These are phyloP conservation scores for Kodamaea ohmeri DNA, from an alignment of 1,139 yeast species.

Conservation along the genomic window DNA sequence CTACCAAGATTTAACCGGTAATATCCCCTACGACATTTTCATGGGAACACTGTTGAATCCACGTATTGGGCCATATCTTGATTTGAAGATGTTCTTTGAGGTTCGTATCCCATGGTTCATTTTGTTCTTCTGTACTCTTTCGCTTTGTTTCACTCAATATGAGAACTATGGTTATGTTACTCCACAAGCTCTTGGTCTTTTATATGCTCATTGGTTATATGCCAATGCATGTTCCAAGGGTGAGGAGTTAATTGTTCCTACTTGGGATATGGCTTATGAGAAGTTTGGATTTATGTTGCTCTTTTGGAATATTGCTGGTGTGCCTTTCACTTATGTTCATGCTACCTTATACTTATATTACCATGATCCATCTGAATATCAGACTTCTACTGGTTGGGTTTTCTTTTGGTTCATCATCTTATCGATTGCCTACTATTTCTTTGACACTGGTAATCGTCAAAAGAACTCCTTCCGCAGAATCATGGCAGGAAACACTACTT, in stretches of 20 bases:
- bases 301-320: constrained; percentile 99
- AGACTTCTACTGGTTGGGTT: constrained; percentile 64
- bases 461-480: constrained; percentile 89
- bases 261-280: constrained; percentile 99
- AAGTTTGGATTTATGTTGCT: constrained; percentile 97
- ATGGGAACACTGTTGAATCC: constrained; percentile 99
- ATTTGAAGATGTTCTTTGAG: constrained; percentile 94
- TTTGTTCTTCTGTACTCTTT: constrained; percentile 72
- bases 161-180: constrained; percentile 78
- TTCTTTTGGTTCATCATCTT: constrained; percentile 53
- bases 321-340: constrained; percentile 96
- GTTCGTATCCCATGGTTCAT: constrained; percentile 97
- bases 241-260: constrained; percentile 93
- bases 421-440: constrained; percentile 78
- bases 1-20: constrained; percentile 89
- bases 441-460: constrained; percentile 93
- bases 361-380: constrained; percentile 81
- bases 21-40: constrained; percentile 83
- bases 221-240: constrained; percentile 98
- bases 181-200: constrained; percentile 70
- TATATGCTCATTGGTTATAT: constrained; percentile 88
- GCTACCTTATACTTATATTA: constrained; percentile 78
- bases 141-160: constrained; percentile 73
- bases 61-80: constrained; percentile 80
- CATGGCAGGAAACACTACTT: constrained; percentile 71